These are phyloP conservation scores for Verticillium isaacii DNA, from an alignment of 2,329 filamentous ascomycete genomes.

Conservation along the genomic window DNA sequence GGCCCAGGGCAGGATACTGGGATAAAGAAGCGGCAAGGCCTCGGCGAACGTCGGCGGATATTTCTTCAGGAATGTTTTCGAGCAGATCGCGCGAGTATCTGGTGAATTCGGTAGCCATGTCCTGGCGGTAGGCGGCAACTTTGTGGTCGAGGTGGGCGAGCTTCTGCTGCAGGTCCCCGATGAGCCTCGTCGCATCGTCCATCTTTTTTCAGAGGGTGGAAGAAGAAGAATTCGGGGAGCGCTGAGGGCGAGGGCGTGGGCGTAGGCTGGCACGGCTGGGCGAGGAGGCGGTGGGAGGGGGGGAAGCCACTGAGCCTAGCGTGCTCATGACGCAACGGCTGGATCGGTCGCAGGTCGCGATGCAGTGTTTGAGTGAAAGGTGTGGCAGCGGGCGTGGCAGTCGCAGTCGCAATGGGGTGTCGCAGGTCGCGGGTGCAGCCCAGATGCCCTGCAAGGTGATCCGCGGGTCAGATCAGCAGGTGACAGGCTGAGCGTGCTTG, in stretches of 20 bases:
- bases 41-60: slow-evolving; percentile 40
- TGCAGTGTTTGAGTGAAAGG: slow-evolving; percentile 1
- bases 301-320: slow-evolving; percentile 2
- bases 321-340: slow-evolving; percentile 5
- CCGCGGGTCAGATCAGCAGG: background rate
- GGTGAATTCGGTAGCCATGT: slow-evolving; percentile 53
- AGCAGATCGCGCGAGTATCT: slow-evolving; percentile 48
- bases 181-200: slow-evolving; percentile 43
- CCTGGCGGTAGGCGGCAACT: slow-evolving; percentile 51
- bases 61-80: slow-evolving; percentile 37
- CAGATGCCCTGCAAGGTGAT: background rate
- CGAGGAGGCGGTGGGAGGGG: background rate
- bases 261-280: background rate
- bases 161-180: slow-evolving; percentile 48
- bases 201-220: slow-evolving; percentile 20
- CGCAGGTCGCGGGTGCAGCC: background rate
- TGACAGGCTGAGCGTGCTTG: background rate
- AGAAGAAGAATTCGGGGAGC: background rate
- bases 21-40: slow-evolving; percentile 39
- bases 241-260: background rate
- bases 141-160: slow-evolving; percentile 52
- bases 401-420: background rate
- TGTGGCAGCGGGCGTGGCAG: background rate
- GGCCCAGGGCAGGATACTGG: slow-evolving; percentile 40
- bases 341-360: slow-evolving; percentile 1